Percentiles rank a stretch among this genome's conserved stretches.
These are phyloP conservation scores for Heliocybe sulcata DNA, from an alignment of 1,284 basidiomycete species.

Conservation along the genomic window DNA sequence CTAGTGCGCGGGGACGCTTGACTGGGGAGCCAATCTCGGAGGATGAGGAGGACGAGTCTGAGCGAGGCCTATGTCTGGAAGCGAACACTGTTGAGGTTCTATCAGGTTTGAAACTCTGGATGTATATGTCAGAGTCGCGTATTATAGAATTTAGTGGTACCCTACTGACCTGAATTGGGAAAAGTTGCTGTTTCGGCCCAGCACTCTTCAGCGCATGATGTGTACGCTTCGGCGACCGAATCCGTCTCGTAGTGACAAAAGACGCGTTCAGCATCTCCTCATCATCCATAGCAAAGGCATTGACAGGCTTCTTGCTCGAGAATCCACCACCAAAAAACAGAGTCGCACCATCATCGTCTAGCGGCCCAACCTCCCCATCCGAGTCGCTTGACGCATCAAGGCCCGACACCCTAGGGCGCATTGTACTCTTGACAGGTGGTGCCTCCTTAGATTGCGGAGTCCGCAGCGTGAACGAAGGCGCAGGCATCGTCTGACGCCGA, in stretches of 20 bases:
- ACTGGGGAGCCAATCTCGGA: constrained; percentile 21
- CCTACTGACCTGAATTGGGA: constrained; percentile 21
- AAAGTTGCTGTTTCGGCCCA: constrained; percentile 42
- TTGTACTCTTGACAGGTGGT: constrained; percentile 54
- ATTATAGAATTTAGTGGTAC: constrained; percentile 7
- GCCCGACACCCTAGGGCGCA: constrained; percentile 53
- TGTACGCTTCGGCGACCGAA: constrained; percentile 60
- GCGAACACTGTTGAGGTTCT: background rate
- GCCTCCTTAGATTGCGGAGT: constrained; percentile 57
- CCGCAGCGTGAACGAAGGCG: constrained; percentile 46
- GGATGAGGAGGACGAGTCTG: constrained; percentile 11
- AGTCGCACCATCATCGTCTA: constrained; percentile 12
- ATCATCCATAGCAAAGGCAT: constrained; percentile 24
- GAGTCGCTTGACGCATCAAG: constrained; percentile 45
- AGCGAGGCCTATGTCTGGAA: constrained; percentile 18
- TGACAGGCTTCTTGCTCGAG: constrained; percentile 26
- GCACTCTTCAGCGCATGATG: constrained; percentile 38
- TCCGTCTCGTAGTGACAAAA: constrained; percentile 66
- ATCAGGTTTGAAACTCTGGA: constrained; percentile 11
- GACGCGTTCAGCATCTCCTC: constrained; percentile 52
- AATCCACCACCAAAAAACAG: constrained; percentile 14
- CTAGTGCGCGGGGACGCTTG: constrained; percentile 13
- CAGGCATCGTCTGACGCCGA: no score
- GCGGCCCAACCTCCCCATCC: constrained; percentile 30
- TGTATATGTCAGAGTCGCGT: constrained; percentile 19